Evolutionary conservation across 208 protist species (phyloP).

Genomic region (Acanthamoeba royreba): DNA sequence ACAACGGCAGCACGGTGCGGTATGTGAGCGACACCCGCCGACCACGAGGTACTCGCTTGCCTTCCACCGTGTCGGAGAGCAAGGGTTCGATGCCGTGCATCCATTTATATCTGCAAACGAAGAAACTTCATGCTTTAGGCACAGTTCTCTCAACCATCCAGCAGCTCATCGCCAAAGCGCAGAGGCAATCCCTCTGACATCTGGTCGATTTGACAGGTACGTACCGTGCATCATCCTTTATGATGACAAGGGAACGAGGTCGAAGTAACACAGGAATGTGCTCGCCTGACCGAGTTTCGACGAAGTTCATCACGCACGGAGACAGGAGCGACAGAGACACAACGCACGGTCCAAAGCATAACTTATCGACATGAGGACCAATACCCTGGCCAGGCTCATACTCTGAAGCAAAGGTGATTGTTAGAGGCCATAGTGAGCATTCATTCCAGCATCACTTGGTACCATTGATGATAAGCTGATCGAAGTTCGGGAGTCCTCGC

Average conservation of each 20-base stretch:
- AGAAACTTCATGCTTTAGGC: neutral
- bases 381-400: neutral
- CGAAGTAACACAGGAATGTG: neutral
- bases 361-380: neutral
- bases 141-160: too few relatives aligned
- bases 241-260: neutral
- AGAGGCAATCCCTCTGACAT: neutral
- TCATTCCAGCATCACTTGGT: neutral
- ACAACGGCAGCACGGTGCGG: too few relatives aligned
- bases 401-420: too few relatives aligned
- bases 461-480: constrained; percentile 23
- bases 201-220: neutral
- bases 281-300: neutral
- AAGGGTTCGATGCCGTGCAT: neutral
- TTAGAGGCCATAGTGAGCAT: neutral
- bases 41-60: neutral
- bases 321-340: neutral
- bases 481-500: neutral
- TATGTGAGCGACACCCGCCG: neutral
- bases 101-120: neutral
- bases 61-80: neutral
- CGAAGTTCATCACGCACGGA: neutral
- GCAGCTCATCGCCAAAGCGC: too few relatives aligned
- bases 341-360: neutral
- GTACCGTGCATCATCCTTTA: neutral